phyloP scores from a whole-genome alignment of 371 early-diverging fungal genomes.

The Mortierella sp. region DNA sequence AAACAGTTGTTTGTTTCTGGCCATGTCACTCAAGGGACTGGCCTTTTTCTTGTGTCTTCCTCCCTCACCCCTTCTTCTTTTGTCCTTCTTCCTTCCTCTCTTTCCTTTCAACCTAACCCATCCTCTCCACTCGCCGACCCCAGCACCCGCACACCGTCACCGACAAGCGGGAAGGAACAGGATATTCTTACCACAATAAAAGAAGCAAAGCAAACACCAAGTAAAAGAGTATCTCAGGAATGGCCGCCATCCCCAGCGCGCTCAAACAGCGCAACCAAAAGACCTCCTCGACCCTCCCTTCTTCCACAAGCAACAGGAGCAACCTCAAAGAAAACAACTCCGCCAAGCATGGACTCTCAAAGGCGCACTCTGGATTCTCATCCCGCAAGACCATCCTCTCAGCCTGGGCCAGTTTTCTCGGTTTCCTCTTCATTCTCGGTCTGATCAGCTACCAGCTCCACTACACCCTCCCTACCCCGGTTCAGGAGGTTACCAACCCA shows the following conservation, averaged over 20 bases:
- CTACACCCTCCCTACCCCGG: constrained; percentile 53
- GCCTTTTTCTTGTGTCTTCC: not conserved
- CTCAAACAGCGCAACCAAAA: constrained; percentile 46
- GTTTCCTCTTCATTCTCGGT: constrained; percentile 28
- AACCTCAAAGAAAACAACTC: constrained; percentile 5
- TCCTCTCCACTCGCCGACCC: not conserved
- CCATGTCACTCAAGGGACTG: not conserved
- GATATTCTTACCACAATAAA: not conserved
- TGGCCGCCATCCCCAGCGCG: constrained; percentile 37
- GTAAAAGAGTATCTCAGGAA: constrained; percentile 24
- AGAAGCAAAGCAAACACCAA: not conserved
- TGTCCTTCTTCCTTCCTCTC: not conserved
- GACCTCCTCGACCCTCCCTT: not conserved
- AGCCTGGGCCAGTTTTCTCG: constrained; percentile 27
- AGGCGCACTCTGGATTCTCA: constrained; percentile 25
- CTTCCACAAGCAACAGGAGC: not conserved
- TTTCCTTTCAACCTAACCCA: not conserved
- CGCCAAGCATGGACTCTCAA: constrained; percentile 4
- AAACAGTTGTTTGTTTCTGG: constrained; percentile 6
- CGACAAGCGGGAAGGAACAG: not conserved
- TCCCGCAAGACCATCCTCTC: constrained; percentile 21
- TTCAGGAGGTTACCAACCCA: constrained; percentile 36
- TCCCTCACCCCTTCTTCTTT: not conserved
- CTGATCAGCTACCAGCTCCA: constrained; percentile 62
- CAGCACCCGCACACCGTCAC: not conserved